Evolutionary conservation across 225 moss, liverwort and hornwort species (phyloP), one percentile per base, ranked within the genome.

Genomic region (Thuidium tamariscinum): DNA sequence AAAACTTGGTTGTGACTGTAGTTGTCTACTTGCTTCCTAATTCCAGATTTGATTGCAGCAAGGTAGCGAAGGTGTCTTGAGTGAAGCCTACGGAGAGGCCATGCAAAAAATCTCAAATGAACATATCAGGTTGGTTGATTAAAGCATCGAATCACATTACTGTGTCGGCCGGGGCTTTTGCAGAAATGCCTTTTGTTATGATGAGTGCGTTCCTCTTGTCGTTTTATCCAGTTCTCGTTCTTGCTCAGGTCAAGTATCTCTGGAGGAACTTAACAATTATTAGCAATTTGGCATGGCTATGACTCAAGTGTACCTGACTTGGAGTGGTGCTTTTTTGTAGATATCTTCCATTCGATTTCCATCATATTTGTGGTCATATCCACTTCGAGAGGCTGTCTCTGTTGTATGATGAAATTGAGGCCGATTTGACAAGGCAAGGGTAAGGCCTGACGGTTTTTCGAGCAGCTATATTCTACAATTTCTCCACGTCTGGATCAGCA

Each of bases 271-370:
- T 39, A 60, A n/a, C 82, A 55, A 67, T 82, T 61, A 67, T 29
- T 67, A 26, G 61, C 72, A 54, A 32, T 46, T 84, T 73, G 21
- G 62, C 67, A 21, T 89, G 68, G 46, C 39, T 55, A 49, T 74
- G 48, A 71, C 55, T 85, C 17, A 49, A 82, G 55, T 75, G 70
- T 56, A 68, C 63, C 32, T 76, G 74, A 82, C 52, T 77, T 91
- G 42, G 42, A 82, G 84, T 32, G 77, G 54, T 87, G 68, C 63
- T 86, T 83, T 83, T 70, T 42, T 91, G 44, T 90, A 99, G 97
- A 90, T 97, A 99, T 84, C 75, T 95, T 67, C 91, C 96, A 16
- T 99, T 99, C 74, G 99, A 99, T 89, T 99, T 99, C 82, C 99
- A 99, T 90, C 90, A 88, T 12, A 89, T 99, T 67, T 99, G 99